Conservation (phyloP, 2,329 filamentous ascomycete genomes). For the Zelopaecilomyces penicillatus region DNA sequence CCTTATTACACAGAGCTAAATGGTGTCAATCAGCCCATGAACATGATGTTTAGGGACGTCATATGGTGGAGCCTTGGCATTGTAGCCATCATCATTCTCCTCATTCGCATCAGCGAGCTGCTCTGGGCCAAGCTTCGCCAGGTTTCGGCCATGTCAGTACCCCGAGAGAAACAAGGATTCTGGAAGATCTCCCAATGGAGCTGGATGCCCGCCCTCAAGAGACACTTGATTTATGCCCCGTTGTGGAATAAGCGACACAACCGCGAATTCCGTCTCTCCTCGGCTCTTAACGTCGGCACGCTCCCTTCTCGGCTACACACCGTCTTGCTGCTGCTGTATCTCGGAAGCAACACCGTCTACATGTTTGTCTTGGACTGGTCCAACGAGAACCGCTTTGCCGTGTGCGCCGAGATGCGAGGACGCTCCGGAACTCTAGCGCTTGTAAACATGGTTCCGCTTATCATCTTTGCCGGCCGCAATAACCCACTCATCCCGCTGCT, state of each 20-base stretch:
- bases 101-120: constrained; percentile 46
- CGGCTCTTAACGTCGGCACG: constrained; percentile 52
- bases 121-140: constrained; percentile 49
- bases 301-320: constrained; percentile 57
- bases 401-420: constrained; percentile 76
- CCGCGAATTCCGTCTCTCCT: constrained; percentile 54
- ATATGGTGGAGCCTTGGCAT: constrained; percentile 55
- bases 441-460: constrained; percentile 85
- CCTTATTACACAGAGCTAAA: constrained; percentile 48
- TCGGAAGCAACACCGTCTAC: constrained; percentile 54
- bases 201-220: constrained; percentile 56
- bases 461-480: constrained; percentile 85
- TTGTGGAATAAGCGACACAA: constrained; percentile 59
- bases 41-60: constrained; percentile 47
- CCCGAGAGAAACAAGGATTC: constrained; percentile 46
- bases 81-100: constrained; percentile 44
- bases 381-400: constrained; percentile 49
- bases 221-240: constrained; percentile 51
- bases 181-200: constrained; percentile 50
- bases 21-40: constrained; percentile 52
- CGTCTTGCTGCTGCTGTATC: constrained; percentile 47
- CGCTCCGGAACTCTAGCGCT: constrained; percentile 76
- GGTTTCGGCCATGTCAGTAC: constrained; percentile 47
- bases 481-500: constrained; percentile 80
- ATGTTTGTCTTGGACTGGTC: constrained; percentile 54